Percentiles rank a stretch among this genome's conserved stretches.
These are phyloP conservation scores for Colletotrichum navitas DNA, from an alignment of 2,329 filamentous ascomycete genomes.

Conservation along the genomic window DNA sequence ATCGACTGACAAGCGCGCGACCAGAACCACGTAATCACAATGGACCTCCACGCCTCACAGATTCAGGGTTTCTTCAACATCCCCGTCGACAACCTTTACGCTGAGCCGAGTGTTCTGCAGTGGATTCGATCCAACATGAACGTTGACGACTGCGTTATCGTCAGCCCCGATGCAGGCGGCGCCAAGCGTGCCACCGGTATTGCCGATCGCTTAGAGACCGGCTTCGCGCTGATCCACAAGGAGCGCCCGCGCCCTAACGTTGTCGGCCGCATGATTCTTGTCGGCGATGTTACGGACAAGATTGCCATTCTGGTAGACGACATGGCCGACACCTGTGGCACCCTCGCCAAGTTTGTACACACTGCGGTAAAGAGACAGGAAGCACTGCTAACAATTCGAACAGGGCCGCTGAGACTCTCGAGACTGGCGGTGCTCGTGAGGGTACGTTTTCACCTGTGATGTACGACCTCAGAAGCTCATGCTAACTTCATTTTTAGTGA, in stretches of 20 bases:
- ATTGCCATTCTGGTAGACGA: constrained; percentile 97
- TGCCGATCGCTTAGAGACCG: constrained; percentile 84
- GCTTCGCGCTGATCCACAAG: constrained; percentile 91
- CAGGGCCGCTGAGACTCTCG: constrained; percentile 39
- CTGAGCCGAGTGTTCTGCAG: constrained; percentile 84
- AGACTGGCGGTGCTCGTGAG: constrained; percentile 37
- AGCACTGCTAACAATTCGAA: constrained; percentile 4
- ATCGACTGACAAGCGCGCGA: constrained; percentile 3
- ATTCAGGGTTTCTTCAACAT: constrained; percentile 91
- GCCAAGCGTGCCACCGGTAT: constrained; percentile 90
- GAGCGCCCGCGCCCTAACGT: constrained; percentile 76
- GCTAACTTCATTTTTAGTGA: constrained; percentile 57
- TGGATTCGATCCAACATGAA: constrained; percentile 86
- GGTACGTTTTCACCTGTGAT: constrained; percentile 6
- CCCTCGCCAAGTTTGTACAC: constrained; percentile 80
- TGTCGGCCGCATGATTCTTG: constrained; percentile 92
- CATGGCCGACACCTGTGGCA: constrained; percentile 97
- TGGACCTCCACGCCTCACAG: constrained; percentile 89
- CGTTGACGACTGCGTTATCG: constrained; percentile 84
- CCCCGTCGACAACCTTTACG: constrained; percentile 78
- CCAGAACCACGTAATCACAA: constrained; percentile 74
- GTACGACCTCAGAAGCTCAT: background rate
- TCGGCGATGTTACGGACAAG: constrained; percentile 91
- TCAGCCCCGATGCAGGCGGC: constrained; percentile 88
- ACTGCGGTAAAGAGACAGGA: background rate